Evolutionary conservation across 2,329 filamentous ascomycete genomes (phyloP).

Genomic region (Peltaster fructicola): DNA sequence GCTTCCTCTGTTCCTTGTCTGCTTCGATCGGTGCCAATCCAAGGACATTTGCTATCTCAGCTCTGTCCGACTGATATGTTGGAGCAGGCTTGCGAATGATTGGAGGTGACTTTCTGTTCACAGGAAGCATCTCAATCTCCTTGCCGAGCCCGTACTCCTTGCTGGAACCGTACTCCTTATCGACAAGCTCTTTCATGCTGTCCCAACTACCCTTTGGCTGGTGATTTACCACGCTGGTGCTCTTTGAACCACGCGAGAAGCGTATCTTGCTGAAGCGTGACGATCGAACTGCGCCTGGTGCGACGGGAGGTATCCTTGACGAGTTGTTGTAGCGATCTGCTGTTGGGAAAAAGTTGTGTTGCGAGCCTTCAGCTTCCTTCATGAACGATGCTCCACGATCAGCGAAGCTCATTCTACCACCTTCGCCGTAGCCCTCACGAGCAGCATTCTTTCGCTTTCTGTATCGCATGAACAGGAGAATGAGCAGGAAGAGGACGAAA

Average conservation of each 20-base stretch:
- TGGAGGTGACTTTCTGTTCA: slow-evolving; percentile 22
- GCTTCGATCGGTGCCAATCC: slow-evolving; percentile 18
- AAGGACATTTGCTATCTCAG: slow-evolving; percentile 16
- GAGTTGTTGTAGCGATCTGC: slow-evolving; percentile 8
- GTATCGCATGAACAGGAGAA: slow-evolving; percentile 52
- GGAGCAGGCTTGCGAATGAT: slow-evolving; percentile 10
- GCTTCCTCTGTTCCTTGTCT: slow-evolving; percentile 28
- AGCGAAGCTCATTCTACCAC: slow-evolving; percentile 29
- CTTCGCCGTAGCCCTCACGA: slow-evolving; percentile 23
- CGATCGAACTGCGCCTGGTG: slow-evolving; percentile 25
- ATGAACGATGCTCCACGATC: slow-evolving; percentile 35
- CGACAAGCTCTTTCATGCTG: slow-evolving; percentile 41
- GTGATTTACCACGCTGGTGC: slow-evolving; percentile 28
- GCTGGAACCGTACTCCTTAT: slow-evolving; percentile 34
- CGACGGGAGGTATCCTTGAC: slow-evolving; percentile 1
- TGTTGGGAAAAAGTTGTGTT: slow-evolving; percentile 8
- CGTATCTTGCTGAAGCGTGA: slow-evolving; percentile 39
- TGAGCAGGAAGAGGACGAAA: slow-evolving; percentile 48
- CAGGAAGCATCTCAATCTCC: slow-evolving; percentile 28
- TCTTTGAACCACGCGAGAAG: too few species aligned
- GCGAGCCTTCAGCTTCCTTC: slow-evolving; percentile 31
- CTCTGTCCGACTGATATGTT: too few species aligned
- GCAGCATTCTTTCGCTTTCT: slow-evolving; percentile 35
- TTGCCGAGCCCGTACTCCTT: slow-evolving; percentile 23
- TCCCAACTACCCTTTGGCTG: slow-evolving; percentile 36